Evolutionary conservation across 495 filamentous ascomycete species (phyloP).

Genomic region (Trichoderma erinaceum): DNA sequence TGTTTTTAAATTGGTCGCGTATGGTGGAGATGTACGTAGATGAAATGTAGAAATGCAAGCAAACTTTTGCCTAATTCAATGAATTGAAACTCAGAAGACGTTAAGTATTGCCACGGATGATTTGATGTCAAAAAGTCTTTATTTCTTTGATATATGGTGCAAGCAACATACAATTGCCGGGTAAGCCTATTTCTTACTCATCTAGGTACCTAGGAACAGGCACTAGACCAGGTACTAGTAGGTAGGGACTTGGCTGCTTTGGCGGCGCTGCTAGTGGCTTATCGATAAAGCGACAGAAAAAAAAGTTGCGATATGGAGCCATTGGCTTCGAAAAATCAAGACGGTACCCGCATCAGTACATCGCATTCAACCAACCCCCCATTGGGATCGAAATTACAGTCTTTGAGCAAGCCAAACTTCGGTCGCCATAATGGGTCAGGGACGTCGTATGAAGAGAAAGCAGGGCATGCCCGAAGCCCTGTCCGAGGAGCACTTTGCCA

Average conservation of each 20-base stretch:
- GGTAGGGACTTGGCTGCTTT: neutral
- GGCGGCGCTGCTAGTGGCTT: slow-evolving; percentile 18
- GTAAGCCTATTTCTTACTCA: no score
- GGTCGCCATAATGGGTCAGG: slow-evolving; percentile 64
- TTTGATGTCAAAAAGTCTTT: no score
- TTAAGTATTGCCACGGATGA: no score
- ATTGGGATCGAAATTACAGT: neutral
- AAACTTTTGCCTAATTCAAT: no score
- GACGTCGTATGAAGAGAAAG: slow-evolving; percentile 93
- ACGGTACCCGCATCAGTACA: neutral
- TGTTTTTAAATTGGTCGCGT: neutral
- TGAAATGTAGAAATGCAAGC: no score
- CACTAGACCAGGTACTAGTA: no score
- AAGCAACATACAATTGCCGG: no score
- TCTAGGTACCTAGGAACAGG: no score
- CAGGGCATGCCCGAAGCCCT: slow-evolving; percentile 81
- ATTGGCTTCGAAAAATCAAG: slow-evolving; percentile 1
- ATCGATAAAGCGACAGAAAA: slow-evolving; percentile 31
- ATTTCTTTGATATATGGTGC: no score
- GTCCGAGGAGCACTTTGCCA: slow-evolving; percentile 70
- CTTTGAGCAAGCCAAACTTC: slow-evolving; percentile 18
- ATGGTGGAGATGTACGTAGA: no score
- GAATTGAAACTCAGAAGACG: no score
- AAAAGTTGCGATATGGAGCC: slow-evolving; percentile 18
- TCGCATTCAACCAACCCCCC: neutral